These are phyloP conservation scores for Dryadomyces sulphureus DNA, from an alignment of 2,329 filamentous ascomycete genomes.

Conservation along the genomic window DNA sequence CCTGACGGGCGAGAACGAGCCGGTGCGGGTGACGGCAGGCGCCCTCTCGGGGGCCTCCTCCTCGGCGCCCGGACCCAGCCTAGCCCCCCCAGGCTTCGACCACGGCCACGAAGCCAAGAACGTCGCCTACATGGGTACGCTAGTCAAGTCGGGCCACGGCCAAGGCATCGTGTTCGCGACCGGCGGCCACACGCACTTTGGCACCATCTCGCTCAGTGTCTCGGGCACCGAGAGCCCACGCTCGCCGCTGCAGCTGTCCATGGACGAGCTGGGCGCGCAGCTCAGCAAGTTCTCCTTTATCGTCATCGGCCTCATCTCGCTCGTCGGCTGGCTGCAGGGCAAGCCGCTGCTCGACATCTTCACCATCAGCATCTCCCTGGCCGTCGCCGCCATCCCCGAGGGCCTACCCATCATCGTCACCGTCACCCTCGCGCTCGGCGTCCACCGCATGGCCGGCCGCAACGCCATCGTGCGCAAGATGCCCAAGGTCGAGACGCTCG, in stretches of 20 bases:
- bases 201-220: slow-evolving; percentile 85
- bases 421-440: slow-evolving; percentile 85
- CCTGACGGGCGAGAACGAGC: slow-evolving; percentile 90
- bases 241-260: slow-evolving; percentile 85
- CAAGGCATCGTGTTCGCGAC: slow-evolving; percentile 97
- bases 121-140: slow-evolving; percentile 94
- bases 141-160: slow-evolving; percentile 88
- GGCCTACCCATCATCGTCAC: slow-evolving; percentile 97
- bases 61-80: slow-evolving; percentile 7
- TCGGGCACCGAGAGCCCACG: slow-evolving; percentile 91
- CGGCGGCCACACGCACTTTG: slow-evolving; percentile 85
- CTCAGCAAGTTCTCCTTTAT: slow-evolving; percentile 93
- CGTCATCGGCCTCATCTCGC: slow-evolving; percentile 82
- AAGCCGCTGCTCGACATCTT: slow-evolving; percentile 89
- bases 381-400: slow-evolving; percentile 91
- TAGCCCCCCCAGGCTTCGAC: neutral
- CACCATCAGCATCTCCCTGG: slow-evolving; percentile 90
- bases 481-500: slow-evolving; percentile 92
- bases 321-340: slow-evolving; percentile 81
- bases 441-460: slow-evolving; percentile 88
- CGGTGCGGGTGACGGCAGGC: slow-evolving; percentile 63
- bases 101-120: slow-evolving; percentile 57
- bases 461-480: slow-evolving; percentile 91
- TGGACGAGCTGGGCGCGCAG: slow-evolving; percentile 95
- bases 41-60: slow-evolving; percentile 22